A percentile compares a stretch with the other conserved stretches of the same genome.
phyloP scores from a whole-genome alignment of 2,329 filamentous ascomycete genomes.

The Colletotrichum sp. region DNA sequence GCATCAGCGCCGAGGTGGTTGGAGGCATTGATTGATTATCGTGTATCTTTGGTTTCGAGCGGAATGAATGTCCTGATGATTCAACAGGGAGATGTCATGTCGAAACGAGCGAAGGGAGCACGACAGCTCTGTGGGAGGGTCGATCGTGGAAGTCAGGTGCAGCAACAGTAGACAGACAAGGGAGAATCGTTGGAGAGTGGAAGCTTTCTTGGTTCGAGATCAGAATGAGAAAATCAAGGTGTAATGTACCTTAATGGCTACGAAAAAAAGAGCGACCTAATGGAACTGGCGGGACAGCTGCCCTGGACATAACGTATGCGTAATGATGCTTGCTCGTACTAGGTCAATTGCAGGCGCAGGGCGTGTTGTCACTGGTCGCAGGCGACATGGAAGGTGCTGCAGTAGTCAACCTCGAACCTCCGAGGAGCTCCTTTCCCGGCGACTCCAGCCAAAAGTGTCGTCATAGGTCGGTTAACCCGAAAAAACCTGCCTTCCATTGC shows the following conservation, averaged over 20 bases:
- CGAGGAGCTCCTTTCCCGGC: slow-evolving; percentile 9
- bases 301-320: slow-evolving; percentile 10
- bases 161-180: background rate
- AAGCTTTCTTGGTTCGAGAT: background rate
- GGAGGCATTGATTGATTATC: slow-evolving; percentile 16
- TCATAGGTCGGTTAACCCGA: slow-evolving; percentile 20
- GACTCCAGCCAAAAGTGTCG: slow-evolving; percentile 7
- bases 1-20: slow-evolving; percentile 16
- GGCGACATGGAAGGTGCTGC: background rate
- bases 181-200: background rate
- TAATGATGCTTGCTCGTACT: slow-evolving; percentile 15
- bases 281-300: slow-evolving; percentile 5
- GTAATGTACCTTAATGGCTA: background rate
- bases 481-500: background rate
- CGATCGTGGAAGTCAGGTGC: background rate
- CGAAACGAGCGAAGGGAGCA: slow-evolving; percentile 7
- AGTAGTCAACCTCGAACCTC: background rate
- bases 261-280: background rate
- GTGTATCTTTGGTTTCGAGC: background rate
- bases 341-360: slow-evolving; percentile 3
- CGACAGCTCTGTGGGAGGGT: background rate
- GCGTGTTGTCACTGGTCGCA: background rate
- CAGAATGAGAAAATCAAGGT: background rate
- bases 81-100: slow-evolving; percentile 11
- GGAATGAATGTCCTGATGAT: background rate